Evolutionary conservation across 495 filamentous ascomycete species (phyloP).

Genomic region (Halenospora varia): DNA sequence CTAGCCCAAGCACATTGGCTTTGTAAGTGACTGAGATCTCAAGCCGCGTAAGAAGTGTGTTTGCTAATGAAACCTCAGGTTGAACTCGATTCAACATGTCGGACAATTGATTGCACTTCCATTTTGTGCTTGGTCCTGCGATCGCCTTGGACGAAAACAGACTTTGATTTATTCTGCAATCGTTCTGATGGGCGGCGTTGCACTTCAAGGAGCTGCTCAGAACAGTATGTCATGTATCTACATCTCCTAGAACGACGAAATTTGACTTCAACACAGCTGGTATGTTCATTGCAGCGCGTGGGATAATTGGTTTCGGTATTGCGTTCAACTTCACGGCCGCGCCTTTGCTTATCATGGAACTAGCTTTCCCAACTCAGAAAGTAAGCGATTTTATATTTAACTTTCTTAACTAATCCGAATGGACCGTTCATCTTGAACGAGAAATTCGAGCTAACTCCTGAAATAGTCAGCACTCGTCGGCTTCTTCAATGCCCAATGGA

Average conservation of each 20-base stretch:
- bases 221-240: conserved; percentile 10
- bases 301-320: conserved; percentile 3
- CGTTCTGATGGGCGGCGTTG: conserved; percentile 10
- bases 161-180: conserved; percentile 5
- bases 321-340: conserved; percentile 5
- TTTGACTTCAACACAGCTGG: neutral
- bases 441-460: too few relatives aligned
- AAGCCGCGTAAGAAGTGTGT: neutral
- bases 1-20: conserved; percentile 6
- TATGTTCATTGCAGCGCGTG: conserved; percentile 14
- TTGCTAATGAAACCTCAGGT: conserved; percentile 1
- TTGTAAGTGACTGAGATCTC: neutral
- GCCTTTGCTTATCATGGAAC: conserved; percentile 8
- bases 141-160: conserved; percentile 14
- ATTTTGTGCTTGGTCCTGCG: conserved; percentile 9
- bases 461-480: too few relatives aligned
- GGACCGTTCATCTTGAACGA: too few relatives aligned
- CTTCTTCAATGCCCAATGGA: conserved; percentile 5
- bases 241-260: neutral
- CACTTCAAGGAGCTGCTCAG: conserved; percentile 16
- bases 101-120: conserved; percentile 15
- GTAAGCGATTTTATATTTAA: too few relatives aligned
- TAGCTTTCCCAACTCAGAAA: conserved; percentile 6
- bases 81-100: conserved; percentile 20
- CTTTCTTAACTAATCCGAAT: too few relatives aligned